A percentile compares a stretch with the other conserved stretches of the same genome.
Conservation (phyloP, 371 early-diverging fungal genomes). For the Blakeslea trispora region DNA sequence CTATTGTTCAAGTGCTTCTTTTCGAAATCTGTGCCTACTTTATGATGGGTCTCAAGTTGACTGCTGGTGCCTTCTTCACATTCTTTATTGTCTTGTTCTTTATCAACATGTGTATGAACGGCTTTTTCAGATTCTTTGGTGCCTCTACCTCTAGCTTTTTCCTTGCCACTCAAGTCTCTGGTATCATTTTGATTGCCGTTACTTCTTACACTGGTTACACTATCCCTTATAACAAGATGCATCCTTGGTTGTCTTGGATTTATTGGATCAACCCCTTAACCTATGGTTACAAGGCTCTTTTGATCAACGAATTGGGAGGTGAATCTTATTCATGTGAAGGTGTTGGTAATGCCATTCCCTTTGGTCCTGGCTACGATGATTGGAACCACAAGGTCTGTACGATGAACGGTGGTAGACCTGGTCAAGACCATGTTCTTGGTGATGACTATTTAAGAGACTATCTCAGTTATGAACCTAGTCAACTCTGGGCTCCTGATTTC, state of each 20-base stretch:
- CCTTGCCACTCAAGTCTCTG: slow-evolving; percentile 55
- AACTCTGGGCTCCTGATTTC: slow-evolving; percentile 60
- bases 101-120: slow-evolving; percentile 58
- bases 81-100: slow-evolving; percentile 53
- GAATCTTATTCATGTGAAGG: slow-evolving; percentile 38
- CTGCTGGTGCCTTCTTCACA: slow-evolving; percentile 56
- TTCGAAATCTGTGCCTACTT: slow-evolving; percentile 57
- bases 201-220: slow-evolving; percentile 68
- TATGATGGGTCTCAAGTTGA: slow-evolving; percentile 55
- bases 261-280: slow-evolving; percentile 71
- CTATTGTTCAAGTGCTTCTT: slow-evolving; percentile 39
- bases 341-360: slow-evolving; percentile 43
- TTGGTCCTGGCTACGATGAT: slow-evolving; percentile 44
- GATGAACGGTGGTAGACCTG: slow-evolving; percentile 52
- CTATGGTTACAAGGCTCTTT: slow-evolving; percentile 62
- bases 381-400: slow-evolving; percentile 59
- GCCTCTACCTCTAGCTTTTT: slow-evolving; percentile 57
- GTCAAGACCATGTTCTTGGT: slow-evolving; percentile 45
- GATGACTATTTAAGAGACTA: slow-evolving; percentile 49
- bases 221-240: slow-evolving; percentile 62
- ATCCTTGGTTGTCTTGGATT: slow-evolving; percentile 72
- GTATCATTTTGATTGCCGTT: slow-evolving; percentile 54
- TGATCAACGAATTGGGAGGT: slow-evolving; percentile 68
- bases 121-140: slow-evolving; percentile 65
- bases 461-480: slow-evolving; percentile 35